phyloP scores from a whole-genome alignment of 306 rosid genomes.

The Alnus glutinosa region DNA sequence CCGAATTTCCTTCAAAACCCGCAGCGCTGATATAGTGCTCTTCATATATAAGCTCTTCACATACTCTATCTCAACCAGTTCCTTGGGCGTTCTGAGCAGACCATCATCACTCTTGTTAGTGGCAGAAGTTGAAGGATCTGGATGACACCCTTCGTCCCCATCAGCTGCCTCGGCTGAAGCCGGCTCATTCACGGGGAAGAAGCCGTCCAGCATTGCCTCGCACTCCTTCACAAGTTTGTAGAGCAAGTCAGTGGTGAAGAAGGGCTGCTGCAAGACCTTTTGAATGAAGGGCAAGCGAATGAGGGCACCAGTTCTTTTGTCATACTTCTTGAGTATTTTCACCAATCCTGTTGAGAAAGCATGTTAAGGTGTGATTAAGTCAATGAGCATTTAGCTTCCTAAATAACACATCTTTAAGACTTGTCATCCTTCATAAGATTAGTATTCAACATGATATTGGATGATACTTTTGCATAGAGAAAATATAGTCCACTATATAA shows the following conservation, averaged over 20 bases:
- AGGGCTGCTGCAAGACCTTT: constrained; percentile 92
- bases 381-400: constrained; percentile 7
- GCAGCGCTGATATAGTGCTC: constrained; percentile 78
- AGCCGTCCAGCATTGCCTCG: constrained; percentile 78
- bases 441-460: background rate
- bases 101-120: constrained; percentile 40
- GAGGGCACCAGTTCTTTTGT: constrained; percentile 97
- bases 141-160: constrained; percentile 49
- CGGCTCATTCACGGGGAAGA: constrained; percentile 57
- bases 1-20: constrained; percentile 82
- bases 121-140: constrained; percentile 51
- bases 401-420: background rate
- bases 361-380: constrained; percentile 15
- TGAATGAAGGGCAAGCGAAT: constrained; percentile 95
- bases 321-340: constrained; percentile 93
- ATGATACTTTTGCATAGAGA: background rate
- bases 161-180: constrained; percentile 44
- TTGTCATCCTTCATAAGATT: background rate
- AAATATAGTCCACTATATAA: background rate
- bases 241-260: constrained; percentile 89
- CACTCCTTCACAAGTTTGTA: constrained; percentile 96
- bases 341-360: constrained; percentile 64
- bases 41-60: constrained; percentile 87
- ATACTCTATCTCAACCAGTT: constrained; percentile 73
- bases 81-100: constrained; percentile 49